These are phyloP conservation scores for Thelephora terrestris DNA, from an alignment of 1,284 basidiomycete species.

Conservation along the genomic window DNA sequence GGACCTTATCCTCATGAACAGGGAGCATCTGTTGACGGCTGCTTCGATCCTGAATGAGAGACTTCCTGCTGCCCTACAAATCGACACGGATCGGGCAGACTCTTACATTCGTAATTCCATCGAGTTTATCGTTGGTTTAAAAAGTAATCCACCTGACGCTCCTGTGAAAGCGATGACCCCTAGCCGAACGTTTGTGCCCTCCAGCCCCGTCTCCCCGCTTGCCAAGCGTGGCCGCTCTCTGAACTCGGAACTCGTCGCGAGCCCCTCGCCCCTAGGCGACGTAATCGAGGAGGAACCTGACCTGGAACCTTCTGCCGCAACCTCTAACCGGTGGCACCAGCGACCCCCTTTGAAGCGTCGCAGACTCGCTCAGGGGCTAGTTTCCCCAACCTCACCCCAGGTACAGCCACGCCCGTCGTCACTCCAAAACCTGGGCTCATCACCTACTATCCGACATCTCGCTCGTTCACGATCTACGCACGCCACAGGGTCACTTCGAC, in stretches of 20 bases:
- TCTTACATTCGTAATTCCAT: constrained; percentile 34
- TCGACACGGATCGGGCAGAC: constrained; percentile 26
- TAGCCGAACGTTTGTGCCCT: neutral
- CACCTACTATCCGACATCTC: neutral
- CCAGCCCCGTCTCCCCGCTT: constrained; percentile 13
- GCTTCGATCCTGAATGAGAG: constrained; percentile 36
- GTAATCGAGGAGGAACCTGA: constrained; percentile 10
- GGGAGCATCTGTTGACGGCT: constrained; percentile 32
- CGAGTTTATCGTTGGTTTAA: constrained; percentile 43
- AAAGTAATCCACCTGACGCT: constrained; percentile 9
- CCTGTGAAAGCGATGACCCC: constrained; percentile 3
- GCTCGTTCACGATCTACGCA: neutral
- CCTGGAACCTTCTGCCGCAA: neutral
- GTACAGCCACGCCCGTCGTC: too few species aligned
- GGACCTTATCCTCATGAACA: constrained; percentile 46
- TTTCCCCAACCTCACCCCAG: neutral
- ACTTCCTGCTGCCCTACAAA: constrained; percentile 35
- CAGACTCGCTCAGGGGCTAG: neutral
- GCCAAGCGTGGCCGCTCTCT: constrained; percentile 9
- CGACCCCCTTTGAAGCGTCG: neutral
- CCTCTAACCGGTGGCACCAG: neutral
- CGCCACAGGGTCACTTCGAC: neutral
- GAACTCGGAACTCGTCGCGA: constrained; percentile 2
- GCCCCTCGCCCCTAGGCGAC: constrained; percentile 9
- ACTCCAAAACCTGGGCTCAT: too few species aligned